Base-by-base conservation (phyloP, 768 basidiomycete genomes). In the Russula abietina region DNA sequence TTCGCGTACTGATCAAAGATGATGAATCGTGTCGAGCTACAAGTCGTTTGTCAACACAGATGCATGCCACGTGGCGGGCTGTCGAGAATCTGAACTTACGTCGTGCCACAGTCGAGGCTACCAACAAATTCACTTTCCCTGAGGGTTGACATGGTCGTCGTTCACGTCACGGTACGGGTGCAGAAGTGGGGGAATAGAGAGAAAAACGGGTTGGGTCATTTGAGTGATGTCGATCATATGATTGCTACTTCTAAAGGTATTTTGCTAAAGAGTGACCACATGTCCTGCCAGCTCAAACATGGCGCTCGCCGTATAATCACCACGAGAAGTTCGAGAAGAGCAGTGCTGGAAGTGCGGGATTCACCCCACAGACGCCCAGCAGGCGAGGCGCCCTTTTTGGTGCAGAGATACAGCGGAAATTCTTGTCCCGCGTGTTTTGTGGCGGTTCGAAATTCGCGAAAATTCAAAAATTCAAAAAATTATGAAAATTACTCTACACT, bases 31-130 rank as follows among this genome's bases (percentile, higher is more conserved):
- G 91, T 89, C 16, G 93, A 94, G 12, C 93, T 95, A 69, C 10
- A 38, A 52, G 24, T 57, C 30, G 52, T 55, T 45, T 38, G 57
- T 67, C 24, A 60, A n/a, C 11, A 14, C 1, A 36, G 17, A 51
- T 36, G 58, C 43, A 41, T n/a, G 38, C 43, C 38, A n/a, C 36
- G 48, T n/a, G n/a, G 28, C 60, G 24, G 45, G 39, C 3, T 3
- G 9, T 32, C 33, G 33, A 28, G 19, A 1, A 12, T 16, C 3
- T 60, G 56, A 38, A 76, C 90, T 72, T 69, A 94, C 93, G 94
- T 97, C 54, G 94, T 97, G 45, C 94, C 94, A 71, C 94, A 96
- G 74, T 97, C 94, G 63, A 97, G 79, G 55, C 92, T 91, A 59
- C 92, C 94, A 48, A 97, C 87, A n/a, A 73, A 96, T 71, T 93